Base-by-base conservation (phyloP, 805 yeast species). In the Clavispora phyllophila region DNA sequence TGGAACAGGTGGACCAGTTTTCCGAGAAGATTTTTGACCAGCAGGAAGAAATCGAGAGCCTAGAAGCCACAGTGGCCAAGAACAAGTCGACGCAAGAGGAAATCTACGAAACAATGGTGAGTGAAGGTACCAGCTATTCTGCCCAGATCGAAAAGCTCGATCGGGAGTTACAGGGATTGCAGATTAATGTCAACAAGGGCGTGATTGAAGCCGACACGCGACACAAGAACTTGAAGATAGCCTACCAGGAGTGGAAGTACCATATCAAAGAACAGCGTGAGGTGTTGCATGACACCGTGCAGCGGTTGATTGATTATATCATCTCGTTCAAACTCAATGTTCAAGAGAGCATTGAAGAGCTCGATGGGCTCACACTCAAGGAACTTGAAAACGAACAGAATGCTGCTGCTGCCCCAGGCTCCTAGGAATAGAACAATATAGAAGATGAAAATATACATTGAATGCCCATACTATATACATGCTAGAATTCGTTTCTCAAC, bases 101-200 rank as follows among this genome's bases (percentile, higher is more conserved):
- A 40, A 62, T 78, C 9, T 74, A 73, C 51, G 81, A 76, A 49
- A 66, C 74, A 35, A 72, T 76, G 78, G 64, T 71, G 35, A 66
- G 76, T 50, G 79, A 79, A 48, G 63, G 74, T 22, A 67, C 74
- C 28, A 63, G 76, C 31, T 75, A 79, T 44, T 74, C 77, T 41
- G 75, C 81, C n/a, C 84, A 84, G 56, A 73, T 81, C 40, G 90
- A 83, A 57, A 74, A 75, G 55, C 60, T 80, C 41, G 85, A 81
- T 48, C 69, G 77, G 28, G 84, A 81, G 44, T 60, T 83, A 38
- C 74, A 74, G 39, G 53, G 67, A 10, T 66, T 76, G 57, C 72
- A 75, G 44, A 66, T 69, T 17, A 65, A 68, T 31, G 68, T 76
- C 12, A 72, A 75, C 44, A 78, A 76, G 45, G 78, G 75, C 36